Base-by-base conservation (phyloP, 306 rosid species). In the Casuarina equisetifolia region DNA sequence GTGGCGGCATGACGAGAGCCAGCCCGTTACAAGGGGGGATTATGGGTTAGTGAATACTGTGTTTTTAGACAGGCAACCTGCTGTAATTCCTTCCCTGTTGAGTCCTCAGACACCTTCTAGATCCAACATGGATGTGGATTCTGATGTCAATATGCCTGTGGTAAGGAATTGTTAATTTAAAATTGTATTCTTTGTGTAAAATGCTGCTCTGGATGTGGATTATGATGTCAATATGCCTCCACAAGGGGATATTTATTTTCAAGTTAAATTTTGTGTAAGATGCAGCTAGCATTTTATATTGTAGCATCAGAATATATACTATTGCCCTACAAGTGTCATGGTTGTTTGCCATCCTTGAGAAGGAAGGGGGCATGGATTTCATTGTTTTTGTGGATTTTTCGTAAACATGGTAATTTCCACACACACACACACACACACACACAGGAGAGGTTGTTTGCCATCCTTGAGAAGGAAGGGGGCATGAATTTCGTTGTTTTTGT, bases 1-100 rank as follows among this genome's bases (percentile, higher is more conserved):
- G 70, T 93, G 95, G 98, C 88, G 86, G 84, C 92, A 93, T 52
- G 94, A 91, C 74, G 97, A 89, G 81, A 91, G 83, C 66, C 89
- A 88, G 70, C 90, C 85, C 54, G 83, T 44, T 85, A 86, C 80
- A 35, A 85, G 54, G 64, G 97, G 92, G 74, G 81, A 66, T 82
- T 85, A 44, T 79, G 98, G 98, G 57, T 69, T 82, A 55, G 95
- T 90, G 66, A 93, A 93, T 81, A 91, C 98, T 40, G 67, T 89
- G 51, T 80, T 84, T 74, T 63, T 91, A 74, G 57, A 64, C 16
- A 83, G 85, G 40, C 93, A 87, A 46, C 85, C 91, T 11, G 85
- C 84, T 82, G 59, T 77, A 35, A 68, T 83, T 81, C 87, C 89
- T 58, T 3, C 86, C 45, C 79, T 67, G 51, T 75, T 80, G 62